These are phyloP conservation scores for Ustilago xerochloae DNA, from an alignment of 1,284 basidiomycete genomes.

Conservation along the genomic window DNA sequence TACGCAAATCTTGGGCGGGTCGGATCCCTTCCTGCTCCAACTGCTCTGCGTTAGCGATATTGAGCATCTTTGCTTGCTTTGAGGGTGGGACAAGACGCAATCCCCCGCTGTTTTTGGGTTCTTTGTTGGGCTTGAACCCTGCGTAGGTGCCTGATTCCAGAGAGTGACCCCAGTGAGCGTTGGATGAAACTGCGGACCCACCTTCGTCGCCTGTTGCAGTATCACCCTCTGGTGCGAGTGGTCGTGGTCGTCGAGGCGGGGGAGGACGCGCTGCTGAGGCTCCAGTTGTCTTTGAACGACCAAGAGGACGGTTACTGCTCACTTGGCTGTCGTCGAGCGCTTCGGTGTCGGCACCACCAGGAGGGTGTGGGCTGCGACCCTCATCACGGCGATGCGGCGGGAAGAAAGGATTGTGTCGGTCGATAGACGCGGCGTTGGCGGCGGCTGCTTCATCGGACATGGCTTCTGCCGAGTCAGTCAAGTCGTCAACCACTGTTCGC, in stretches of 20 bases:
- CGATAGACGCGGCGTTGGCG: slow-evolving; percentile 57
- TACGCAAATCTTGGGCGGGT: slow-evolving; percentile 31
- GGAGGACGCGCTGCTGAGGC: slow-evolving; percentile 12
- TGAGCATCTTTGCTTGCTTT: slow-evolving; percentile 49
- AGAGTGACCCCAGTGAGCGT: slow-evolving; percentile 49
- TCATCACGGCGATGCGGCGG: slow-evolving; percentile 51
- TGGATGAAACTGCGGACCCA: slow-evolving; percentile 19
- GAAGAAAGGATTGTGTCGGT: slow-evolving; percentile 64
- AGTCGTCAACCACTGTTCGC: slow-evolving; percentile 56
- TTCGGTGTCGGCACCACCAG: slow-evolving; percentile 7
- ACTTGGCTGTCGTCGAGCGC: slow-evolving; percentile 39
- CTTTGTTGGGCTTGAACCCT: slow-evolving; percentile 58
- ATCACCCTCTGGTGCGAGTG: background rate
- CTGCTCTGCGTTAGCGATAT: slow-evolving; percentile 19
- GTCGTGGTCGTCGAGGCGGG: slow-evolving; percentile 37
- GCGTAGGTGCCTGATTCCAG: slow-evolving; percentile 59
- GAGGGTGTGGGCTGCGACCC: slow-evolving; percentile 23
- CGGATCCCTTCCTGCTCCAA: slow-evolving; percentile 42
- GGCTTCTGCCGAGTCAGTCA: slow-evolving; percentile 55
- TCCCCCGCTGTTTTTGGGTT: slow-evolving; percentile 51
- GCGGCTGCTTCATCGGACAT: slow-evolving; percentile 56
- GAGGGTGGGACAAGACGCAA: slow-evolving; percentile 55
- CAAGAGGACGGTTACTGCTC: slow-evolving; percentile 47
- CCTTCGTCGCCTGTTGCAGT: slow-evolving; percentile 6
- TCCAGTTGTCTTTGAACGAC: slow-evolving; percentile 54